Conservation (phyloP, 2,329 filamentous ascomycete genomes). For the Alternaria sp. region DNA sequence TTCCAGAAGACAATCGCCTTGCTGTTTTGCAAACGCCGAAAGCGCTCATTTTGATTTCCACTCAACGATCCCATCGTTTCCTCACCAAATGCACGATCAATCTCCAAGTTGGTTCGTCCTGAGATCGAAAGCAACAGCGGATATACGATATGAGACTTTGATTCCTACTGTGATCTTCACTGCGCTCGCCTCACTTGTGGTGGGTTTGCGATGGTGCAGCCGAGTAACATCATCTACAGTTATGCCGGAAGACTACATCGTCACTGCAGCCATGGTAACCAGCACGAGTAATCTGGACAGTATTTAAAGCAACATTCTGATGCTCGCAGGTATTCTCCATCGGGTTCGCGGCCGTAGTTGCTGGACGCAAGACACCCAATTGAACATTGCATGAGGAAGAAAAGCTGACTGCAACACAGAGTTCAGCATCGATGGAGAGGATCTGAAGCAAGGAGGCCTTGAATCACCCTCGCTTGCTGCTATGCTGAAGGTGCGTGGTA, state of each 20-base stretch:
- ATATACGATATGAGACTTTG: conserved; percentile 32
- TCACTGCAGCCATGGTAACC: conserved; percentile 36
- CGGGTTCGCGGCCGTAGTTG: conserved; percentile 32
- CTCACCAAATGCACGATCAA: conserved; percentile 19
- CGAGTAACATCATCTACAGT: conserved; percentile 18
- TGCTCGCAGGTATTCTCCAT: conserved; percentile 33
- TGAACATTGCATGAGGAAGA: not conserved
- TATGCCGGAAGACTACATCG: conserved; percentile 34
- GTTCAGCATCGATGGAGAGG: conserved; percentile 4
- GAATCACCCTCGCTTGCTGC: conserved; percentile 7
- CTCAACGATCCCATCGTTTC: not conserved
- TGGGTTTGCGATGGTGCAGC: conserved; percentile 38
- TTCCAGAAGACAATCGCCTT: not conserved
- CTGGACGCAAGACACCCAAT: conserved; percentile 20
- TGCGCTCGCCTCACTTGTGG: conserved; percentile 26
- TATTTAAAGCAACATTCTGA: conserved; percentile 5
- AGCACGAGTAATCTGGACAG: not conserved
- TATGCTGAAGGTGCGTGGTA: conserved; percentile 11
- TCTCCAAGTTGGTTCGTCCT: conserved; percentile 34
- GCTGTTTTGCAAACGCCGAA: not conserved
- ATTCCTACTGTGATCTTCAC: conserved; percentile 34
- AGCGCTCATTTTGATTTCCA: not conserved
- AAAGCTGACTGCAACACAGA: conserved; percentile 12
- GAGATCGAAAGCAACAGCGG: conserved; percentile 26
- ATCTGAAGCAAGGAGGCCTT: not conserved